Evolutionary conservation across 2,329 filamentous ascomycete species (phyloP).

Genomic region (Aspergillus aculeatinus): DNA sequence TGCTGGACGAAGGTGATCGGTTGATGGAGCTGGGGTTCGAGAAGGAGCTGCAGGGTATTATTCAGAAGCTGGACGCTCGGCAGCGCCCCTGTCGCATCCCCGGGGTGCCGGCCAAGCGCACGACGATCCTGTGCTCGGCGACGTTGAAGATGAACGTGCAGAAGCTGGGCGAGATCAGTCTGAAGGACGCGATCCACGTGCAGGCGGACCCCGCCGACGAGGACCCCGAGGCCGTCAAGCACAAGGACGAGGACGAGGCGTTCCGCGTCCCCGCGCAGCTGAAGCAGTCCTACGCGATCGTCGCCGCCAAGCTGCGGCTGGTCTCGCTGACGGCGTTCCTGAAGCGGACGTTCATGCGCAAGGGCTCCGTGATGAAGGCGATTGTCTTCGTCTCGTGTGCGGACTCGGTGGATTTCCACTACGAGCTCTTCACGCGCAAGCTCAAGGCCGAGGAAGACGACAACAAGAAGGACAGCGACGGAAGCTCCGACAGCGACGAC

Average conservation of each 20-base stretch:
- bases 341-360: conserved; percentile 82
- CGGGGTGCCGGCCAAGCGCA: conserved; percentile 67
- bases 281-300: conserved; percentile 85
- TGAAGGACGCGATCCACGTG: conserved; percentile 88
- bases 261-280: conserved; percentile 89
- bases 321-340: conserved; percentile 83
- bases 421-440: conserved; percentile 68
- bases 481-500: conserved; percentile 22
- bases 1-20: conserved; percentile 95
- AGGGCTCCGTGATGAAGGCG: conserved; percentile 91
- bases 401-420: conserved; percentile 96
- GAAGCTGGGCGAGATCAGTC: conserved; percentile 86
- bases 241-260: conserved; percentile 52
- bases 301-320: conserved; percentile 84
- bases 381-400: conserved; percentile 97
- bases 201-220: conserved; percentile 62
- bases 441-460: conserved; percentile 26
- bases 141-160: conserved; percentile 99
- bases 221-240: conserved; percentile 52
- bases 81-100: conserved; percentile 63
- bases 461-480: conserved; percentile 21
- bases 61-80: conserved; percentile 71
- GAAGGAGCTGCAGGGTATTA: conserved; percentile 84
- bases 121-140: conserved; percentile 90
- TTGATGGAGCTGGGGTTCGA: conserved; percentile 98